Percentiles rank a stretch among this genome's conserved stretches.
Evolutionary conservation across 169 alveolate genomes (phyloP).

Genomic region (Perkinsus marinus): DNA sequence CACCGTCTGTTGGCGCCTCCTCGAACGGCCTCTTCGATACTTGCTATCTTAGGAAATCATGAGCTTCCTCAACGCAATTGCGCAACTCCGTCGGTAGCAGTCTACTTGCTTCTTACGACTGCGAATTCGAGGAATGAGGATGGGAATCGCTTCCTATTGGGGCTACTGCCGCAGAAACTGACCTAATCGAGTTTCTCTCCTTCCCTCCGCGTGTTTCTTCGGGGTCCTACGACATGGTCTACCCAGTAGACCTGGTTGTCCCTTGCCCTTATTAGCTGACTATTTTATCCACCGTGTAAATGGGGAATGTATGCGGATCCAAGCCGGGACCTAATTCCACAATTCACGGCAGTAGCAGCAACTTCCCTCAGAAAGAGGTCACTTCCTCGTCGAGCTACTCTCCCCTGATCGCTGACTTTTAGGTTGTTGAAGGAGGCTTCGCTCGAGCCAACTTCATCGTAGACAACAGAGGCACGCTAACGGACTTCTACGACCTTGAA

Average conservation of each 20-base stretch:
- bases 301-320: neutral
- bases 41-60: neutral
- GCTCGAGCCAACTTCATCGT: slow-evolving; percentile 41
- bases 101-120: neutral
- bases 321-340: neutral
- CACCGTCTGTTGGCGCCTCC: neutral
- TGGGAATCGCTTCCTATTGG: too few species aligned
- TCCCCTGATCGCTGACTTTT: neutral
- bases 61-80: neutral
- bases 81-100: neutral
- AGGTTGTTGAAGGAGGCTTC: slow-evolving; percentile 15
- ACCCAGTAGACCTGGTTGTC: too few species aligned
- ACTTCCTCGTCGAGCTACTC: neutral
- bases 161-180: too few species aligned
- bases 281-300: neutral
- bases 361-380: neutral
- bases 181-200: too few species aligned
- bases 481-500: slow-evolving; percentile 26
- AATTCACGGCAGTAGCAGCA: neutral
- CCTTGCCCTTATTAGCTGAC: neutral
- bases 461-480: slow-evolving; percentile 29
- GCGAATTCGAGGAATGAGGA: too few species aligned
- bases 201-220: too few species aligned
- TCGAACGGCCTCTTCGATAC: neutral
- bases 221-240: too few species aligned